Base-by-base conservation (phyloP, 306 rosid genomes). In the Cucurbita argyrosperma region DNA sequence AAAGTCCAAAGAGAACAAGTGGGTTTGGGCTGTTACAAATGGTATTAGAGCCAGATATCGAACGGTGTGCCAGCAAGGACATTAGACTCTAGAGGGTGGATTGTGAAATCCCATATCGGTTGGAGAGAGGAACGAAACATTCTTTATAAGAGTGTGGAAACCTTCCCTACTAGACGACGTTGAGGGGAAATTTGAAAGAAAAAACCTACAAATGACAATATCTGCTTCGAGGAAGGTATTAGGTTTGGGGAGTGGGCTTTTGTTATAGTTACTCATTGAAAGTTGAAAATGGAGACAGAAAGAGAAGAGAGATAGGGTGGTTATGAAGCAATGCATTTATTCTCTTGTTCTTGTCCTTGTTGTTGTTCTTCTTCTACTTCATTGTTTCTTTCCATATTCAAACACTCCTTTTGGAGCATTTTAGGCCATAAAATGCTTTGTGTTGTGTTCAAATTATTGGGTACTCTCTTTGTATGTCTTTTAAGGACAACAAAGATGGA, bases 401-500 rank as follows among this genome's bases (percentile, higher is more conserved):
- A 90, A 88, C 92, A 81, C 96, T 89, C 75, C 92, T 89, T 94
- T 94, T 88, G 79, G 83, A 72, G 88, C 88, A 83, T 64, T 70
- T 77, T 80, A 51, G 60, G 10, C 45, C 46, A 73, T 76, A 81
- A 50, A 78, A 75, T 88, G 90, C 92, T 89, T 85, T 84, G 85
- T 71, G 86, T 86, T 69, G 54, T 69, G 54, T 66, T 90, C 95
- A 88, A 91, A 89, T 86, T 85, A 86, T 85, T 81, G 85, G 86
- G 86, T 91, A 83, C 77, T 76, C 89, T 88, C 57, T 88, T 82
- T n/a, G 88, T 62, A 85, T 83, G 96, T 95, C 99, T 91, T 95
- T 95, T 91, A 88, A 91, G 96, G 97, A 96, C 89, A 89, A 84
- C 85, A 83, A 94, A 94, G 98, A 76, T 84, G 75, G 69, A 76